Evolutionary conservation across 176 grass and related monocot species (phyloP).

Genomic region (Carex kokanica): DNA sequence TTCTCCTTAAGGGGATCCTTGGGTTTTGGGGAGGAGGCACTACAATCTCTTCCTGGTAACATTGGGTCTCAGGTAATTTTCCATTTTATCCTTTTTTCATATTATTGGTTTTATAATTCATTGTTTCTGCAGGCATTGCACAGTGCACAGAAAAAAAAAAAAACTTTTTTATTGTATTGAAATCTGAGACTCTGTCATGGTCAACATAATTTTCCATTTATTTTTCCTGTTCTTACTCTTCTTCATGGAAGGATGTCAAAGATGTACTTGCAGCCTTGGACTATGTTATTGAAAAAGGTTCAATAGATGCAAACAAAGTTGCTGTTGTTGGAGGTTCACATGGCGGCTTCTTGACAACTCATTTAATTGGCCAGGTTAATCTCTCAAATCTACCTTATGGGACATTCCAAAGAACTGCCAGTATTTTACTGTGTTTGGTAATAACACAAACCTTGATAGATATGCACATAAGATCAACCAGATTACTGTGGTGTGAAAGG

Average conservation of each 20-base stretch:
- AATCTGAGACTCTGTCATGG: background rate
- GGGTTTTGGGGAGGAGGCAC: conserved; percentile 93
- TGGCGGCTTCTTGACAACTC: conserved; percentile 95
- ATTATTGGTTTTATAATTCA: background rate
- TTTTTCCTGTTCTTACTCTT: background rate
- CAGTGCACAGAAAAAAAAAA: background rate
- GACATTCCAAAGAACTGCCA: background rate
- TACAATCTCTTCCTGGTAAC: conserved; percentile 90
- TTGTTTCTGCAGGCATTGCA: background rate
- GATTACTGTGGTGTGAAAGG: background rate
- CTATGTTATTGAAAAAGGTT: conserved; percentile 54
- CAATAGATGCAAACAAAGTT: conserved; percentile 67
- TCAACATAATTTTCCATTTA: background rate
- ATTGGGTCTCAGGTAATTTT: conserved; percentile 63
- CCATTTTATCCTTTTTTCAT: conserved; percentile 18
- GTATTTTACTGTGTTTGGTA: background rate
- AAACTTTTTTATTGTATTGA: background rate
- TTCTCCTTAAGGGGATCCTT: conserved; percentile 57
- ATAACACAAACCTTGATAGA: background rate
- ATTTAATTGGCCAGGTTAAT: conserved; percentile 93
- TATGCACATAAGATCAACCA: background rate
- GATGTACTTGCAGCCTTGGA: conserved; percentile 85
- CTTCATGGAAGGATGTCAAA: conserved; percentile 63
- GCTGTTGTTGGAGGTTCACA: conserved; percentile 86
- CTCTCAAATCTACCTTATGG: background rate